Base-by-base conservation (phyloP, 2,329 filamentous ascomycete genomes). In the Colletotrichum lentis region DNA sequence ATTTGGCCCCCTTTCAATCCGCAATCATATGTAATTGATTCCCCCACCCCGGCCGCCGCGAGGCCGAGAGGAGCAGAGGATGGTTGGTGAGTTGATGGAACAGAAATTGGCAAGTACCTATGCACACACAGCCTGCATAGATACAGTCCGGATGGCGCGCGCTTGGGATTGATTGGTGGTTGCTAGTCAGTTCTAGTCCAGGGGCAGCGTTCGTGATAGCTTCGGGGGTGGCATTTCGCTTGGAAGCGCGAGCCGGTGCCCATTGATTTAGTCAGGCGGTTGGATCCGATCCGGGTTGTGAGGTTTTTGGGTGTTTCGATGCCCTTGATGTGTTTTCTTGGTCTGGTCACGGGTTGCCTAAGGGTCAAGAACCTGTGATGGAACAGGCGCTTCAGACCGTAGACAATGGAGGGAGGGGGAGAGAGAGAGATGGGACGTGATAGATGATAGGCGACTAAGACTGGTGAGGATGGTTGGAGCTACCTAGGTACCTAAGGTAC, bases 371-470 rank as follows among this genome's bases (percentile, higher is more conserved):
- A 66, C 61, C 62, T 66, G 54, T 50, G 62, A 39, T 66, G 62
- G 62, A 66, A 69, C 66, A 69, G 54, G 65, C 35, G 64, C 60
- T 64, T 64, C 64, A 35, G 43, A 44, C 24, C 35, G 18, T 27
- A 12, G 35, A 39, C 14, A 22, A 18, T 5, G 22, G 37, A n/a
- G 14, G 27, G 18, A 57, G 8, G 41, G 20, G 22, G n/a, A 55
- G 52, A 14, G 24, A 39, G 22, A 27, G 22, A 8, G 14, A 10
- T 12, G 61, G 1, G 39, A 60, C 24, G 55, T 46, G 31, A 35
- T 35, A 35, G 31, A 7, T 35, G 31, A 35, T 35, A 35, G 31
- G 2, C 31, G 31, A 35, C 31, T 35, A 7, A 35, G 31, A n/a
- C n/a, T n/a, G n/a, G 31, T 35, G 8, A 35, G 31, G 31, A 35